These are phyloP conservation scores for Corymbia calophylla DNA, from an alignment of 441 rosid species.

Conservation along the genomic window DNA sequence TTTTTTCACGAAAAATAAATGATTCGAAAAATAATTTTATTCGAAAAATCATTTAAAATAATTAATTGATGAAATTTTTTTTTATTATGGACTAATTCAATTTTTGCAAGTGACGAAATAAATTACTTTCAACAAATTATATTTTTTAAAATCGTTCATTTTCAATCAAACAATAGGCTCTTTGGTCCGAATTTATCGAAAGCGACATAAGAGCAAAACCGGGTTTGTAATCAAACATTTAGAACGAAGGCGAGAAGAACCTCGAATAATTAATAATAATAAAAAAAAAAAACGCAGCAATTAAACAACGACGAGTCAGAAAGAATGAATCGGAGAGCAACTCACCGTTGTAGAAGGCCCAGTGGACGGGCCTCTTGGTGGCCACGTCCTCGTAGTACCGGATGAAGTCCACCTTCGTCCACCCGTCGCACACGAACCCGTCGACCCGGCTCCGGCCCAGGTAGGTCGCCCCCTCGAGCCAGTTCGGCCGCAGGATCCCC, in stretches of 20 bases:
- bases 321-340: neutral
- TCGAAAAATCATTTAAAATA: no score
- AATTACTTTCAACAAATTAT: accelerated
- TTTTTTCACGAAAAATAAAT: no score
- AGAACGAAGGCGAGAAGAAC: neutral
- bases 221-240: neutral
- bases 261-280: neutral
- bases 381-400: conserved; percentile 42
- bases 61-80: no score
- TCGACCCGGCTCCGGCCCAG: conserved; percentile 23
- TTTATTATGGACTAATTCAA: no score
- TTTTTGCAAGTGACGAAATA: neutral
- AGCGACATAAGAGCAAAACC: neutral
- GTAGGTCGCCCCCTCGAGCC: conserved; percentile 33
- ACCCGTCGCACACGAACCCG: conserved; percentile 35
- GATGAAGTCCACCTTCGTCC: conserved; percentile 40
- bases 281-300: neutral
- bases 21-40: no score
- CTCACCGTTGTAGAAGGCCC: conserved; percentile 35
- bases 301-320: neutral
- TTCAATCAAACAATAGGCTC: accelerated
- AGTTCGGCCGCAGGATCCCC: conserved; percentile 40
- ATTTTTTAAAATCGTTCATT: neutral
- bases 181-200: neutral
- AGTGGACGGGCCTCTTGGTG: conserved; percentile 24